phyloP scores from a whole-genome alignment of 306 rosid species.

The Medicago truncatula region DNA sequence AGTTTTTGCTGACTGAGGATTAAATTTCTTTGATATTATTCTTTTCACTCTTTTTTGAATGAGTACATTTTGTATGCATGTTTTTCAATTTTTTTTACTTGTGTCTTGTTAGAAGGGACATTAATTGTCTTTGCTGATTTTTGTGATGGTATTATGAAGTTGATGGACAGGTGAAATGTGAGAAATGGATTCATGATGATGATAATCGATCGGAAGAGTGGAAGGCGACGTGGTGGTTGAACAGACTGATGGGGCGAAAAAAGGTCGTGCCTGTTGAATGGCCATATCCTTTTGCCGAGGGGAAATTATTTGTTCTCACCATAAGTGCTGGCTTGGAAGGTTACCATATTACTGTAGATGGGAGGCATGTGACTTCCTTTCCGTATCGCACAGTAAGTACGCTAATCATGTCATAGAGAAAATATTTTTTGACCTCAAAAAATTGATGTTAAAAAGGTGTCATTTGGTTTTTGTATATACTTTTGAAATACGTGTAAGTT shows the following conservation, averaged over 20 bases:
- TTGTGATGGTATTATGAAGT: conserved; percentile 55
- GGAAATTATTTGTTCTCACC: conserved; percentile 83
- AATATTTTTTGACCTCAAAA: neutral
- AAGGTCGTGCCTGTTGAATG: conserved; percentile 78
- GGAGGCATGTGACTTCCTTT: conserved; percentile 87
- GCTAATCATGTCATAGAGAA: neutral
- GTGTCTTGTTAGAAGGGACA: conserved; percentile 32
- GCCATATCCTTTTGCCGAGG: conserved; percentile 96
- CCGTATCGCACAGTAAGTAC: conserved; percentile 89
- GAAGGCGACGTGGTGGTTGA: conserved; percentile 90
- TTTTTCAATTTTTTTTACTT: neutral
- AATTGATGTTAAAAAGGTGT: neutral
- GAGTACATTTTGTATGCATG: neutral
- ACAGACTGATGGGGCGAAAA: conserved; percentile 81
- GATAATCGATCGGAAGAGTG: conserved; percentile 77
- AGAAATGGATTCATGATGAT: conserved; percentile 94
- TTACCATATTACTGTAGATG: conserved; percentile 88
- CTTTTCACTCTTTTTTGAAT: conserved; percentile 5
- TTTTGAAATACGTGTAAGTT: neutral
- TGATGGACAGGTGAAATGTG: conserved; percentile 94
- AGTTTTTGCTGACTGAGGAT: neutral
- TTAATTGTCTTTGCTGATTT: conserved; percentile 45
- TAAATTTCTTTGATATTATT: neutral
- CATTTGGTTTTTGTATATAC: neutral
- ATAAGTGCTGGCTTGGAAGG: conserved; percentile 95